Evolutionary conservation across 2,329 filamentous ascomycete species (phyloP), one percentile per base, ranked within the genome.

Genomic region (Phaeosphaeria sp.): DNA sequence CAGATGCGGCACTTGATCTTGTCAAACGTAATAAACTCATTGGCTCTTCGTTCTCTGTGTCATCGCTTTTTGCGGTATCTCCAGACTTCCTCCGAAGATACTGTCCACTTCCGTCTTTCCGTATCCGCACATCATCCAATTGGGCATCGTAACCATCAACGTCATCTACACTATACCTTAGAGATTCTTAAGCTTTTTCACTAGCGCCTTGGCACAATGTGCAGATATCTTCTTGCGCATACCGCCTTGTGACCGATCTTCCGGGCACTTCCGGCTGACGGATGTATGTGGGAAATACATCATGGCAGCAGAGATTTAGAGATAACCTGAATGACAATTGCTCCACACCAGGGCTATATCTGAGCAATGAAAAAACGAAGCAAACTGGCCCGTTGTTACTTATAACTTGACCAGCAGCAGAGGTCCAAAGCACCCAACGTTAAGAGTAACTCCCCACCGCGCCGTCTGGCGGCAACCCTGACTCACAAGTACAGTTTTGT

Each of bases 261-360:
- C 65, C 66, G 65, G 56, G 39, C 60, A 56, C 63, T 63, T 67
- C 66, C 66, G 66, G 55, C 60, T 58, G 56, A 52, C 58, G 27
- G 22, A 21, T 22, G n/a, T 11, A 3, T 15, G 10, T 44, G 42
- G 13, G 11, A 3, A 22, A 2, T 22, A 6, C 2, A 18, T 22
- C 42, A 44, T 22, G 18, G 18, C 21, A 18, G 22, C 42, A 44
- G 18, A 9, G 9, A 39, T 6, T 36, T 13, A 15, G n/a, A 5
- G 17, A n/a, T 5, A 39, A 39, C 15, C 17, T 39, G 3, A n/a
- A 17, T 7, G 15, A 17, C 7, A 7, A n/a, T 7, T 39, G 15
- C 36, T 39, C n/a, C 15, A 39, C 36, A 39, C n/a, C 36, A n/a
- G 17, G 36, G 5, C 11, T 39, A 15, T 7, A 7, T 39, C 15